These are phyloP conservation scores for Teratosphaeria nubilosa DNA, from an alignment of 2,329 filamentous ascomycete genomes.

Conservation along the genomic window DNA sequence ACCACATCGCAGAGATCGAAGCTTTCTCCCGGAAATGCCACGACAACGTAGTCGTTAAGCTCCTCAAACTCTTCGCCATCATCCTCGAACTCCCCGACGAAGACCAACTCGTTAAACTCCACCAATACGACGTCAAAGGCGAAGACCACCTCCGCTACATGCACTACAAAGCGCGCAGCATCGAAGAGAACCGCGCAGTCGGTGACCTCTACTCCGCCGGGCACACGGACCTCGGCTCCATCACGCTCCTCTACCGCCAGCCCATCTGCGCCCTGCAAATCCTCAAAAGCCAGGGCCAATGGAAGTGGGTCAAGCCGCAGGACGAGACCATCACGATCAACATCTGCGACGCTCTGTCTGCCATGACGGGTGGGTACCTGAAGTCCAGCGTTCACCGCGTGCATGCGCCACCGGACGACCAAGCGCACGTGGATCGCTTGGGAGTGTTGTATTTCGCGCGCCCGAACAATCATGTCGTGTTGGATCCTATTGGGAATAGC, in stretches of 20 bases:
- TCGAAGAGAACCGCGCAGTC: constrained; percentile 19
- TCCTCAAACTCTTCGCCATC: constrained; percentile 52
- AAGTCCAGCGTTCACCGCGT: constrained; percentile 44
- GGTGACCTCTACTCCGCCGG: constrained; percentile 25
- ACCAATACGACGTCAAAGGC: constrained; percentile 45
- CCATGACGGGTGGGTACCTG: constrained; percentile 33
- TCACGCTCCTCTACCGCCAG: constrained; percentile 36
- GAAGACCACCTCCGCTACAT: constrained; percentile 20
- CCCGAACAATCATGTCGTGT: constrained; percentile 19
- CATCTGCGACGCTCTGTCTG: constrained; percentile 31
- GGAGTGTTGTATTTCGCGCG: constrained; percentile 35
- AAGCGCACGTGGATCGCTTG: constrained; percentile 34
- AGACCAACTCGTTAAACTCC: constrained; percentile 45
- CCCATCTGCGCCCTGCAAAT: constrained; percentile 33
- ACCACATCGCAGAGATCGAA: constrained; percentile 47
- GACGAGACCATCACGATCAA: constrained; percentile 33
- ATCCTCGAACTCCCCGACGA: constrained; percentile 49
- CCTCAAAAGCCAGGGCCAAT: constrained; percentile 25
- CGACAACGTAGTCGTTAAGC: constrained; percentile 45
- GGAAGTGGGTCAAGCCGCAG: constrained; percentile 33
- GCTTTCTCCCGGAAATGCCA: constrained; percentile 42
- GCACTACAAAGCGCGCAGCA: constrained; percentile 19
- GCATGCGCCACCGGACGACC: constrained; percentile 38
- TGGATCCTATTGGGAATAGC: constrained; percentile 29
- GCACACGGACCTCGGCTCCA: constrained; percentile 26